phyloP scores from a whole-genome alignment of 2,329 filamentous ascomycete genomes.

The Alternaria incomplexa region DNA sequence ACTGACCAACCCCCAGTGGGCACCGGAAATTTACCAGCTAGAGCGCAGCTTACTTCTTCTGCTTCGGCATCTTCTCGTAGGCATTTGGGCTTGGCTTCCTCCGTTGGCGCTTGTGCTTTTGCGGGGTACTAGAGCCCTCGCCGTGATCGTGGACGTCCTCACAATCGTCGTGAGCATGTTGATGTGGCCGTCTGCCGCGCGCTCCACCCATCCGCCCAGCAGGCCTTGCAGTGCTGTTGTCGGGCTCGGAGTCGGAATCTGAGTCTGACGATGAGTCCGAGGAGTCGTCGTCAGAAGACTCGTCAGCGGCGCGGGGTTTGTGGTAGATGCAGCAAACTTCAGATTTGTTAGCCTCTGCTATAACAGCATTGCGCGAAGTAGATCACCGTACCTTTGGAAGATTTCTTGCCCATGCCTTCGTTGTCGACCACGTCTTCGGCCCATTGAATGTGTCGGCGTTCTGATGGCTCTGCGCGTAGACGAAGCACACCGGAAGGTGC shows the following conservation, averaged over 20 bases:
- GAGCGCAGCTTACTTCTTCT: slow-evolving; percentile 38
- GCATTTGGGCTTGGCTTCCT: slow-evolving; percentile 76
- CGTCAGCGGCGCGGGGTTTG: slow-evolving; percentile 70
- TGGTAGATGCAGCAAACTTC: slow-evolving; percentile 99
- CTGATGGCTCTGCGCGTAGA: slow-evolving; percentile 51
- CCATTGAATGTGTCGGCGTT: slow-evolving; percentile 79
- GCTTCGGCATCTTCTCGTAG: slow-evolving; percentile 76
- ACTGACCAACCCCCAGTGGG: slow-evolving; percentile 2
- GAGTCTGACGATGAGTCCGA: slow-evolving; percentile 64
- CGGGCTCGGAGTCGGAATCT: slow-evolving; percentile 59
- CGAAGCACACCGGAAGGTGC: slow-evolving; percentile 46
- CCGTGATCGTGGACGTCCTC: slow-evolving; percentile 49
- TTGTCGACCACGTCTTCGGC: slow-evolving; percentile 94
- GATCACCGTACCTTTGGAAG: slow-evolving; percentile 76
- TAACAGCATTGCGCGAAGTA: not conserved
- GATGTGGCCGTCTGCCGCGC: slow-evolving; percentile 32
- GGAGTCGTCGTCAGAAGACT: slow-evolving; percentile 75
- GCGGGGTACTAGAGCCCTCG: slow-evolving; percentile 50
- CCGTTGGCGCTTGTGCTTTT: slow-evolving; percentile 48
- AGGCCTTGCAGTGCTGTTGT: slow-evolving; percentile 57
- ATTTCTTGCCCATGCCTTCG: slow-evolving; percentile 91
- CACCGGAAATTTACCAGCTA: slow-evolving; percentile 3
- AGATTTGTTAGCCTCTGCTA: not conserved
- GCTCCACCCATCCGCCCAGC: slow-evolving; percentile 34
- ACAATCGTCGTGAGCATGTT: slow-evolving; percentile 41